Percentiles rank a stretch among this genome's conserved stretches.
phyloP scores from a whole-genome alignment of 345 rosid genomes.

The Rhodamnia rubescens region DNA sequence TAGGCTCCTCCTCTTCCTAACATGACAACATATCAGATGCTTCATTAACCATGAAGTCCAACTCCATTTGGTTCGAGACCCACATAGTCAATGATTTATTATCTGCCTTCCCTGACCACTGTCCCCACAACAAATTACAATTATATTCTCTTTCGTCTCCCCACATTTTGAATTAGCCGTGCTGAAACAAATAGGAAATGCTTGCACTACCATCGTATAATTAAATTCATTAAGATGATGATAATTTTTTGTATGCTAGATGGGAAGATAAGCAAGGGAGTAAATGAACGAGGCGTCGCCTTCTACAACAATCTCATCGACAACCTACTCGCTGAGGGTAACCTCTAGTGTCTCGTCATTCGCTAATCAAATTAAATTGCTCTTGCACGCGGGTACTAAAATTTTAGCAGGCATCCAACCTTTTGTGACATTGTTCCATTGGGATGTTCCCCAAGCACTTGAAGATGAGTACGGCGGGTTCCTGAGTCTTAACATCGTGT shows the following conservation, averaged over 20 bases:
- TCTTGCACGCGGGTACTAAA: background rate
- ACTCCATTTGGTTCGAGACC: too few relatives aligned
- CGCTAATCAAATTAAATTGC: background rate
- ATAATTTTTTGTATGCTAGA: constrained; percentile 2
- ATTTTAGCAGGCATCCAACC: constrained; percentile 15
- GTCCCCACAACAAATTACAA: background rate
- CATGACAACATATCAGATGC: background rate
- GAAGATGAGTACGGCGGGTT: constrained; percentile 21
- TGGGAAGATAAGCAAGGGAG: constrained; percentile 37
- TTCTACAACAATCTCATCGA: constrained; percentile 49
- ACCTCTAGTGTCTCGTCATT: background rate
- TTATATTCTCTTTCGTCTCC: background rate
- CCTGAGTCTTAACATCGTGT: constrained; percentile 16
- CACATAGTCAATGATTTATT: background rate
- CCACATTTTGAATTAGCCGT: background rate
- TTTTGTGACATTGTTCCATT: constrained; percentile 17
- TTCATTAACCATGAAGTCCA: background rate
- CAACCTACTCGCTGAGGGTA: constrained; percentile 29
- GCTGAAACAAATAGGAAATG: background rate
- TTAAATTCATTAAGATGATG: background rate
- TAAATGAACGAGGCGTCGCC: constrained; percentile 28
- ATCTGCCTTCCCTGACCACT: background rate
- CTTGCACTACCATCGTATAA: background rate
- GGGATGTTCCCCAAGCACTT: constrained; percentile 23
- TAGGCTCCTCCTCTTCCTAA: background rate